Base-by-base conservation (phyloP, 495 filamentous ascomycete species). In the Aspergillus heteromorphus region DNA sequence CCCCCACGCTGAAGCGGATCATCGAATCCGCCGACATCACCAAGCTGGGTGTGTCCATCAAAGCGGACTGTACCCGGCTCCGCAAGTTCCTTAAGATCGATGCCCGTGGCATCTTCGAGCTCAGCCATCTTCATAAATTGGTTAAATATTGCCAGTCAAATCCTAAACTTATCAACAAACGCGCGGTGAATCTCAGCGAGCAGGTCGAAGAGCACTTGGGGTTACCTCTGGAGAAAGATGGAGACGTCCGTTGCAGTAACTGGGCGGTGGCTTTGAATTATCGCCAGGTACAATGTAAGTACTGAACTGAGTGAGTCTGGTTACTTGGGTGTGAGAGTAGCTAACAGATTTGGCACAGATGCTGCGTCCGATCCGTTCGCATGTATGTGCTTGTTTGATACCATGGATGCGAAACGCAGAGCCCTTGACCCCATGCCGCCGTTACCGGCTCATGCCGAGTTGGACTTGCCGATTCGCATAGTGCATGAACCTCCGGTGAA, bases 331-430 rank as follows among this genome's bases (percentile, higher is more conserved):
- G 23, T 21, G 14, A 42, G 2, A 34, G 4, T 6, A 31, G 7
- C 54, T 61, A 48, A 61, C 21, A 13, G 7, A 16, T 9, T 56
- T 17, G 30, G 18, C 17, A 16, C 45, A 90, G 87, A 96, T 72
- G 88, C 89, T 7, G 89, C 89, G 14, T 81, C 83, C 1, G 91
- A 96, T 65, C 83, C 89, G 2, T 96, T 92, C 62, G 89, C 89
- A 49, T 83, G 84, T 27, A 58, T 92, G 16, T 84, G 87, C 61
- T 76, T 95, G 23, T 93, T 79, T 64, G 74, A 87, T 48, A 68
- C 73, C 2, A 76, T 95, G 56, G 81, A 96, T 60, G 65, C 78
- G 34, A 85, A 87, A 52, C 72, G 91, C 45, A 68, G 75, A 53
- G 69, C 74, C 10, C 74, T 95, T 51, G 63, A 81, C 34, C 89